These are phyloP conservation scores for Cryptosporidium felis DNA, from an alignment of 169 alveolate genomes.

Conservation along the genomic window DNA sequence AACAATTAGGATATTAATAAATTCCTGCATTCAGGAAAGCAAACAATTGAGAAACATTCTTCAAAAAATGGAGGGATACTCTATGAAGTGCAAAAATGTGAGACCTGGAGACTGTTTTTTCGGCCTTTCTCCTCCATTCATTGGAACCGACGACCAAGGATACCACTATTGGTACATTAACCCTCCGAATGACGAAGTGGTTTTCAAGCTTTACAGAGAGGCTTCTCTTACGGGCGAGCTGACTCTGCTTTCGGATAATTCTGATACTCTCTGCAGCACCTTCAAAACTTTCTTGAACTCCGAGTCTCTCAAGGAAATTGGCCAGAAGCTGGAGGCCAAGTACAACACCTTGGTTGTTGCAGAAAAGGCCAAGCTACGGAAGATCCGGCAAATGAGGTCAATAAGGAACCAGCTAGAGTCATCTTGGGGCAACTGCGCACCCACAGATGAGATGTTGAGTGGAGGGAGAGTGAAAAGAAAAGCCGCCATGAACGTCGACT, in stretches of 20 bases:
- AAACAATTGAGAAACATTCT: slow-evolving; percentile 21
- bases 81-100: slow-evolving; percentile 14
- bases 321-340: slow-evolving; percentile 27
- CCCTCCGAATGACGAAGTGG: slow-evolving; percentile 42
- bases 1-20: slow-evolving; percentile 47
- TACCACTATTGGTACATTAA: slow-evolving; percentile 62
- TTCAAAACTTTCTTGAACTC: slow-evolving; percentile 18
- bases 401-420: slow-evolving; percentile 62
- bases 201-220: slow-evolving; percentile 44
- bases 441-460: slow-evolving; percentile 63
- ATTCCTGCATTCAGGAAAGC: slow-evolving; percentile 61
- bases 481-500: slow-evolving; percentile 57
- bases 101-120: slow-evolving; percentile 55
- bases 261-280: slow-evolving; percentile 54
- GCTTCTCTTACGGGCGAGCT: slow-evolving; percentile 16
- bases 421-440: slow-evolving; percentile 70
- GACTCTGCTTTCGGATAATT: slow-evolving; percentile 47
- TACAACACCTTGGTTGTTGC: slow-evolving; percentile 40
- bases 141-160: slow-evolving; percentile 36
- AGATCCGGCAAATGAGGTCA: slow-evolving; percentile 64
- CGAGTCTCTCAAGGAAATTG: slow-evolving; percentile 24
- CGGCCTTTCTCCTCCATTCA: slow-evolving; percentile 45
- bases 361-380: slow-evolving; percentile 63
- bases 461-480: slow-evolving; percentile 66
- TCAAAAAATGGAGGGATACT: slow-evolving; percentile 43